Evolutionary conservation across 345 rosid species (phyloP).

Genomic region (Nasturtium officinale): DNA sequence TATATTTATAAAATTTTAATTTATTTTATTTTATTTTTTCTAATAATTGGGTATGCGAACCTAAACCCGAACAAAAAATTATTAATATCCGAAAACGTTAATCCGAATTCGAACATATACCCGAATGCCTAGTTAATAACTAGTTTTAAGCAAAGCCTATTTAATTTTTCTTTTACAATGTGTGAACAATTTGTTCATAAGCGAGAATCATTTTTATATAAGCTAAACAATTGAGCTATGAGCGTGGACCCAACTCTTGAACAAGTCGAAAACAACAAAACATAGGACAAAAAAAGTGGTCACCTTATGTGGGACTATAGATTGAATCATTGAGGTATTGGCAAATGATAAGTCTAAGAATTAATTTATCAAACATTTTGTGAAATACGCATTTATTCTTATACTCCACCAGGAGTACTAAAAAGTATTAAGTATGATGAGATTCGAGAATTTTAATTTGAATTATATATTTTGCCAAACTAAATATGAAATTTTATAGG

Average conservation of each 20-base stretch:
- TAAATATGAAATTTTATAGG: neutral
- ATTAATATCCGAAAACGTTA: too few relatives aligned
- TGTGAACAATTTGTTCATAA: neutral
- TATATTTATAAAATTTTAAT: too few relatives aligned
- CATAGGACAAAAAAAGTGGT: constrained; percentile 26
- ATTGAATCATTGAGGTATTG: constrained; percentile 29
- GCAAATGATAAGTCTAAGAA: constrained; percentile 14
- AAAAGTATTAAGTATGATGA: neutral
- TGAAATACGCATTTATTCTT: neutral
- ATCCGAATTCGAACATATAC: too few relatives aligned
- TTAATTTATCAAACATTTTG: constrained; percentile 9
- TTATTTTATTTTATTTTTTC: too few relatives aligned
- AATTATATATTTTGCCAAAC: neutral
- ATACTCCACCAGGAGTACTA: too few relatives aligned
- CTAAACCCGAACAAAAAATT: too few relatives aligned
- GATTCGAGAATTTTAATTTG: constrained; percentile 26
- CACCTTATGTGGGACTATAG: constrained; percentile 27
- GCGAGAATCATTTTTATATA: neutral
- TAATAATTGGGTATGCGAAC: too few relatives aligned
- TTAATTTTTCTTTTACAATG: neutral
- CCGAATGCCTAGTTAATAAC: too few relatives aligned
- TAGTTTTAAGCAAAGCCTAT: neutral
- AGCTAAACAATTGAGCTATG: constrained; percentile 27
- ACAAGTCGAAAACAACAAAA: constrained; percentile 26
- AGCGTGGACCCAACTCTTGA: constrained; percentile 32